Evolutionary conservation across 2,329 filamentous ascomycete genomes (phyloP), one percentile per base, ranked within the genome.

Genomic region (Diaporthe humulicola): DNA sequence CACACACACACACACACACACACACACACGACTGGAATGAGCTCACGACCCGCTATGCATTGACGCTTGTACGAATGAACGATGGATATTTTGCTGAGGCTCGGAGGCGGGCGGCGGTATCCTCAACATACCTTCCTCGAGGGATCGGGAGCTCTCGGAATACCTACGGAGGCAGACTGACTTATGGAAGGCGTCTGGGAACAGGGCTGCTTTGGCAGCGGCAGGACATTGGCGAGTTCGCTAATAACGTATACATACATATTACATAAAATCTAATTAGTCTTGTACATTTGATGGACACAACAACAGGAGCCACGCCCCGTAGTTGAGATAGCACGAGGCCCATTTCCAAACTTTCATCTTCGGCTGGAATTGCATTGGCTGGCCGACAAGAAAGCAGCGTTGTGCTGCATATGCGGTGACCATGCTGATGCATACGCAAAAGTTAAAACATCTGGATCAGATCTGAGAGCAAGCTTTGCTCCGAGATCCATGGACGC

Each of bases 61-160:
- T 54, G n/a, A 71, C 69, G 69, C 38, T 64, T 71, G 70, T 42
- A 72, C 36, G 60, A 54, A 64, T 56, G 70, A 42, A 25, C 36
- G 45, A 36, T 64, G 22, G 22, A 25, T 36, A 45, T 42, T n/a
- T 42, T 22, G 25, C 10, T 14, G 25, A n/a, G 56, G 30, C 42
- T 14, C 5, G 40, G 30, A 38, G 7, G 12, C 30, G 28, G 15
- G 58, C 10, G n/a, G 48, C 22, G 45, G 45, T 25, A 56, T 28
- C 3, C 8, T 19, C 9, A 25, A 15, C 3, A 56, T 28, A n/a
- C 14, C n/a, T 52, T 25, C n/a, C 14, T 58, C 52, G 38, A 7
- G 14, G 36, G 33, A 8, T 45, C n/a, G 50, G 70, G 56, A 64
- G n/a, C 50, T 17, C 54, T 40, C 8, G 22, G 3, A 50, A 72